A percentile compares a stretch with the other conserved stretches of the same genome.
Conservation (phyloP, 441 rosid genomes). For the Francoa sonchifolia region DNA sequence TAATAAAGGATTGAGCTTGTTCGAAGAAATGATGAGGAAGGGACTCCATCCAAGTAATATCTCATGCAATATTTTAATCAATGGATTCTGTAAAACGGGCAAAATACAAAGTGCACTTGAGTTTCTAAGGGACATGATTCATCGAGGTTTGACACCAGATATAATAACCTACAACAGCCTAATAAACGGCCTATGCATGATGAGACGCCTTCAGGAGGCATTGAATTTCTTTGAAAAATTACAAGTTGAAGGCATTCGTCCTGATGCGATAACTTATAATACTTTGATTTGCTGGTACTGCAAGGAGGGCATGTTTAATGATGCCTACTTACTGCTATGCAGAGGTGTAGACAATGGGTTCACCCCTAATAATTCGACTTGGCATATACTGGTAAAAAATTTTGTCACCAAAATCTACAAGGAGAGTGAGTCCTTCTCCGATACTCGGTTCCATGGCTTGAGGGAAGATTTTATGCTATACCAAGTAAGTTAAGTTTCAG, state of each 20-base stretch:
- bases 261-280: slow-evolving; percentile 68
- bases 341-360: slow-evolving; percentile 45
- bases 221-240: slow-evolving; percentile 46
- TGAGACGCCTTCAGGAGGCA: slow-evolving; percentile 46
- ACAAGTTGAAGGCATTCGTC: slow-evolving; percentile 51
- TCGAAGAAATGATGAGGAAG: slow-evolving; percentile 58
- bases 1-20: slow-evolving; percentile 49
- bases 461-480: slow-evolving; percentile 1
- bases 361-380: slow-evolving; percentile 46
- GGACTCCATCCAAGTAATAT: slow-evolving; percentile 41
- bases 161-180: slow-evolving; percentile 67
- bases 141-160: slow-evolving; percentile 53
- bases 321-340: slow-evolving; percentile 44
- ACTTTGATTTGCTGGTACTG: slow-evolving; percentile 68
- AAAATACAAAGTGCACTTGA: slow-evolving; percentile 51
- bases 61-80: slow-evolving; percentile 63
- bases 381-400: slow-evolving; percentile 47
- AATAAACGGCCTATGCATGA: slow-evolving; percentile 66
- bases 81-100: slow-evolving; percentile 48
- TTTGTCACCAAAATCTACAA: slow-evolving; percentile 14
- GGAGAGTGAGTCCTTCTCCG: slow-evolving; percentile 7
- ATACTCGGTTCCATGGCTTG: slow-evolving; percentile 4
- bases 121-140: slow-evolving; percentile 59
- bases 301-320: slow-evolving; percentile 42
- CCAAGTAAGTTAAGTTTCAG: neutral